A percentile compares a stretch with the other conserved stretches of the same genome.
Evolutionary conservation across 177 flowering plant genomes (phyloP).

Genomic region (Vitis hybrid): DNA sequence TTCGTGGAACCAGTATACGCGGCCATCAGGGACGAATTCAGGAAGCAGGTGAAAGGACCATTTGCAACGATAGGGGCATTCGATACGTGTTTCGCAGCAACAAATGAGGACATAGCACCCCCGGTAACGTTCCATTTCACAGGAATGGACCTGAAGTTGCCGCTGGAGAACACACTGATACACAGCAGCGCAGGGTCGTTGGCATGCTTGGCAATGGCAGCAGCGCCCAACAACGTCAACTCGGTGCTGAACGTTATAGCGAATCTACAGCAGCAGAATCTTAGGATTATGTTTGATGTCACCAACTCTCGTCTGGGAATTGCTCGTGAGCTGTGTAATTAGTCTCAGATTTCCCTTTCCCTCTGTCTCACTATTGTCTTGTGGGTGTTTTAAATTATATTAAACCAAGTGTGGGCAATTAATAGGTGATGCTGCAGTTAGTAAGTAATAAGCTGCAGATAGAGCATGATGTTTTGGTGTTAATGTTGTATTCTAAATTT

Average conservation of each 20-base stretch:
- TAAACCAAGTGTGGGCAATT: background rate
- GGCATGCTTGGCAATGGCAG: conserved; percentile 90
- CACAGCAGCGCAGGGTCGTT: conserved; percentile 71
- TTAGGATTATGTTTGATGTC: conserved; percentile 68
- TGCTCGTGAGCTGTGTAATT: conserved; percentile 75
- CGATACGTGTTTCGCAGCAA: conserved; percentile 71
- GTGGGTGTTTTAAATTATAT: background rate
- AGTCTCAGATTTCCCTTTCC: background rate
- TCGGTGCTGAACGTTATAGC: conserved; percentile 81
- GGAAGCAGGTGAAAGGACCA: conserved; percentile 53
- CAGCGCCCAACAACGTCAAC: conserved; percentile 71
- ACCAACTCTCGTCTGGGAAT: conserved; percentile 73
- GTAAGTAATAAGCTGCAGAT: too few species aligned
- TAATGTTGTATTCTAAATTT: too few species aligned
- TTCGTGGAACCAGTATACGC: conserved; percentile 63
- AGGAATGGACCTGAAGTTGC: conserved; percentile 66
- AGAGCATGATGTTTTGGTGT: too few species aligned
- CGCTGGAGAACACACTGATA: conserved; percentile 76
- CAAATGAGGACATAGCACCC: conserved; percentile 47
- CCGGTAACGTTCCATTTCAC: conserved; percentile 61
- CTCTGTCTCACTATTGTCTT: too few species aligned
- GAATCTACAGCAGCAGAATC: conserved; percentile 90
- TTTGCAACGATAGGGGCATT: conserved; percentile 71
- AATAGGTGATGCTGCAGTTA: background rate
- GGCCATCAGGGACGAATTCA: conserved; percentile 62